These are phyloP conservation scores for Sclerotinia trifoliorum DNA, from an alignment of 2,329 filamentous ascomycete genomes.

Conservation along the genomic window DNA sequence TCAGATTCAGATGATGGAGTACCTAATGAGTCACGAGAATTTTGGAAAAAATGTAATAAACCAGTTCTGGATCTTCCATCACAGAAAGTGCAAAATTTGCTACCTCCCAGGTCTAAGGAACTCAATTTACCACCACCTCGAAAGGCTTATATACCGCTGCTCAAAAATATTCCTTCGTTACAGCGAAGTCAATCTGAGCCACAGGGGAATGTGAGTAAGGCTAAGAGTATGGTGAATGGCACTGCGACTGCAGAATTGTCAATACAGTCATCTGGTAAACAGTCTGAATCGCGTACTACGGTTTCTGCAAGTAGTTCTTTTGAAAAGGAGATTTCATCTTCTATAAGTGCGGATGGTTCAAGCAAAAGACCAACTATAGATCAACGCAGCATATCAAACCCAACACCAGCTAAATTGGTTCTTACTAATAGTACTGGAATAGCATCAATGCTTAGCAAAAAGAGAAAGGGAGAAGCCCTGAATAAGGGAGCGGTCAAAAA, in stretches of 20 bases:
- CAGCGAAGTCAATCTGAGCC: slow-evolving; percentile 33
- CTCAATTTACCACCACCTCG: neutral
- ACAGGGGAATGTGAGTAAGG: slow-evolving; percentile 19
- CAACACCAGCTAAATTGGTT: slow-evolving; percentile 31
- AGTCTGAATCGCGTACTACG: slow-evolving; percentile 28
- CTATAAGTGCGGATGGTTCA: slow-evolving; percentile 4
- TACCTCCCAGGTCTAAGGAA: slow-evolving; percentile 42
- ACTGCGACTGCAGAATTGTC: slow-evolving; percentile 25
- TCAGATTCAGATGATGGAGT: slow-evolving; percentile 36
- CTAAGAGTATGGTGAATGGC: slow-evolving; percentile 11
- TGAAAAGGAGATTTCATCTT: slow-evolving; percentile 20
- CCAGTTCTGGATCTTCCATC: slow-evolving; percentile 40
- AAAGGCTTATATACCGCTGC: slow-evolving; percentile 11
- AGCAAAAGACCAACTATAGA: slow-evolving; percentile 21
- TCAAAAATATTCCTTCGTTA: slow-evolving; percentile 30
- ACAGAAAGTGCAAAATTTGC: neutral
- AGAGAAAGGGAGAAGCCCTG: slow-evolving; percentile 23
- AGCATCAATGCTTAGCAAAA: slow-evolving; percentile 33
- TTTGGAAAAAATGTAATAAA: slow-evolving; percentile 23
- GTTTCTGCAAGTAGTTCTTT: slow-evolving; percentile 22
- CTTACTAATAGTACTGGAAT: slow-evolving; percentile 36
- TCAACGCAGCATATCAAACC: slow-evolving; percentile 32
- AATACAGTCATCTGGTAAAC: slow-evolving; percentile 14
- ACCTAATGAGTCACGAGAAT: slow-evolving; percentile 27
- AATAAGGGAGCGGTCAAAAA: slow-evolving; percentile 14